Evolutionary conservation across 2,329 filamentous ascomycete genomes (phyloP), one percentile per base, ranked within the genome.

Genomic region (Colletotrichum costaricense): DNA sequence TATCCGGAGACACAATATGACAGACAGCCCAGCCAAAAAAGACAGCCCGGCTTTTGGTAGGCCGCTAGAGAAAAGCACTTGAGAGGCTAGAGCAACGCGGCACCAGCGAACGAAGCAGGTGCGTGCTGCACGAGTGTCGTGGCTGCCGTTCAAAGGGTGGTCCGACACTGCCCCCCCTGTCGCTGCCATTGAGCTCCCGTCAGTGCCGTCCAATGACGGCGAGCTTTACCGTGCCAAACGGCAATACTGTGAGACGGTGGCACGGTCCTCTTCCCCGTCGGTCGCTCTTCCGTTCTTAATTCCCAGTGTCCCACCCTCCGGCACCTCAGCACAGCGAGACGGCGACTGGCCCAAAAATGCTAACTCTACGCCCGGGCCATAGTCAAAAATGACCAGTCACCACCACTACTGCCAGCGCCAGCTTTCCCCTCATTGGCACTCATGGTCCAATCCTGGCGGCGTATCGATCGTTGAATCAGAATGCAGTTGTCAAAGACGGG

Each of bases 61-160:
- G 42, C 19, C 42, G 19, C 42, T 49, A 49, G 42, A 59, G 38
- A 63, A 26, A 56, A 9, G 38, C 30, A 56, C 54, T 63, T 26
- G n/a, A 24, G 42, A 14, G 58, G 55, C 68, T 58, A 72, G 69
- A 69, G 69, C 69, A 59, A 69, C 66, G 69, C 69, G 46, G 59
- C 66, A 72, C 69, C 59, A 72, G 59, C 66, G 54, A 75, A 69
- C 63, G 55, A 64, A 58, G 62, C 46, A 73, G 63, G 57, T 75
- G 74, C 74, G 65, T 75, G 77, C 82, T 85, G 84, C 84, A 86
- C 69, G 79, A 81, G 74, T 84, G 84, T 86, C 85, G 85, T 87
- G 85, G 85, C 85, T 84, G 79, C 79, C 81, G 78, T 81, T 84
- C 80, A 85, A 83, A 84, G 84, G 84, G 75, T 80, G 73, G 75